phyloP scores from a whole-genome alignment of 495 filamentous ascomycete species.

The Hyaloscypha finlandica region DNA sequence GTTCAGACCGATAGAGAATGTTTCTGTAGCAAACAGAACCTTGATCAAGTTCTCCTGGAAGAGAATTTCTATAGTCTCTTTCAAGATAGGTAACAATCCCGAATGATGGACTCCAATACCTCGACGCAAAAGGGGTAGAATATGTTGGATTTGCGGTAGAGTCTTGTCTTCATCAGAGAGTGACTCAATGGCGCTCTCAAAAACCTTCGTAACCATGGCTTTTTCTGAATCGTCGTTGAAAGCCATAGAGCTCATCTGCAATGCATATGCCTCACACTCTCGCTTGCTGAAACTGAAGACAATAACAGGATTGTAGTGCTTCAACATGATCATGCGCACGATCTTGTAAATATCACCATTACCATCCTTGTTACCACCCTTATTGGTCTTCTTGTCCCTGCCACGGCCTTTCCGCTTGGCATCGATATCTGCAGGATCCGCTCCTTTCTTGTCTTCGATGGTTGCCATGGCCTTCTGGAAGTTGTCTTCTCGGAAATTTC shows the following conservation, averaged over 20 bases:
- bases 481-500: constrained; percentile 91
- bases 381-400: constrained; percentile 88
- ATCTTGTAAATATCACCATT: constrained; percentile 93
- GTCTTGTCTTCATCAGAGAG: constrained; percentile 87
- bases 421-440: constrained; percentile 74
- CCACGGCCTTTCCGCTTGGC: constrained; percentile 82
- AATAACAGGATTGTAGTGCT: constrained; percentile 94
- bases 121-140: constrained; percentile 83
- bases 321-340: constrained; percentile 96
- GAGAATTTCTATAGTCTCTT: constrained; percentile 97
- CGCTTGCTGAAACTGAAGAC: constrained; percentile 99
- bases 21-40: constrained; percentile 96
- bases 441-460: constrained; percentile 85
- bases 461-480: constrained; percentile 92
- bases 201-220: constrained; percentile 91
- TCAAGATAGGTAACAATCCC: constrained; percentile 90
- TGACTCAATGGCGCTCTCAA: constrained; percentile 84
- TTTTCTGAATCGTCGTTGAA: constrained; percentile 99
- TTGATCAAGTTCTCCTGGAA: constrained; percentile 99
- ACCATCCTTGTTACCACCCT: constrained; percentile 67
- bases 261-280: constrained; percentile 83
- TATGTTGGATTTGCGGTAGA: constrained; percentile 86
- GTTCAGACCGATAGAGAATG: constrained; percentile 97
- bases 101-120: constrained; percentile 98
- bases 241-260: constrained; percentile 80